phyloP scores from a whole-genome alignment of 2,329 filamentous ascomycete genomes.

The Phaeosphaeriaceae sp. region DNA sequence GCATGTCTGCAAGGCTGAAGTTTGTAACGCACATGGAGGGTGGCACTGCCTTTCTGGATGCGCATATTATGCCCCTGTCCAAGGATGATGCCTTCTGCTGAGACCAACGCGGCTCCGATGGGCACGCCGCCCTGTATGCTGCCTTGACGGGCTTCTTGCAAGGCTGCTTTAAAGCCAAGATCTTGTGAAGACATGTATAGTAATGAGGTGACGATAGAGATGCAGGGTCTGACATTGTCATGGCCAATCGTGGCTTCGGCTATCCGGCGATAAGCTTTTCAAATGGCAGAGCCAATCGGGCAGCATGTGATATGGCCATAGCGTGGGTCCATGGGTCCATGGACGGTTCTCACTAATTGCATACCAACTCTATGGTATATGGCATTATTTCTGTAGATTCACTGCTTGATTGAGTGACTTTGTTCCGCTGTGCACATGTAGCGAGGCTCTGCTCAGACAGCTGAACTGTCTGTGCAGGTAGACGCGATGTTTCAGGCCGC shows the following conservation, averaged over 20 bases:
- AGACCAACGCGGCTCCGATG: conserved; percentile 68
- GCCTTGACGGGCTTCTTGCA: conserved; percentile 64
- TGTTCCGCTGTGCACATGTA: not conserved
- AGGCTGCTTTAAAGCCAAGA: conserved; percentile 61
- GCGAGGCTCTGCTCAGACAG: not conserved
- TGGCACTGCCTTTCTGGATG: conserved; percentile 73
- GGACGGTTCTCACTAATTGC: conserved; percentile 8
- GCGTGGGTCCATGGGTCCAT: conserved; percentile 9
- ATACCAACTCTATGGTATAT: not conserved
- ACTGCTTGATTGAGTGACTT: not conserved
- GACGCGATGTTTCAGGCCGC: conserved; percentile 13
- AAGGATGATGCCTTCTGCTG: conserved; percentile 71
- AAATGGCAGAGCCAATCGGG: conserved; percentile 14
- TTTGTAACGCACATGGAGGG: conserved; percentile 65
- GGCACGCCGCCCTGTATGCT: conserved; percentile 65
- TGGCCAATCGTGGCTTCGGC: conserved; percentile 13
- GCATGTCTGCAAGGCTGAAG: not conserved
- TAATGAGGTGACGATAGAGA: conserved; percentile 1
- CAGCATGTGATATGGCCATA: conserved; percentile 5
- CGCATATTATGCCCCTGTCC: conserved; percentile 78
- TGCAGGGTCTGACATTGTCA: conserved; percentile 22
- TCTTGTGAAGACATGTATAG: conserved; percentile 36
- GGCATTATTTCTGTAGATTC: not conserved
- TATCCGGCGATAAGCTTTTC: conserved; percentile 26
- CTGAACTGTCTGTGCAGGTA: conserved; percentile 18